Base-by-base conservation (phyloP, 257 asterid genomes). In the Penstemon newberryi region DNA sequence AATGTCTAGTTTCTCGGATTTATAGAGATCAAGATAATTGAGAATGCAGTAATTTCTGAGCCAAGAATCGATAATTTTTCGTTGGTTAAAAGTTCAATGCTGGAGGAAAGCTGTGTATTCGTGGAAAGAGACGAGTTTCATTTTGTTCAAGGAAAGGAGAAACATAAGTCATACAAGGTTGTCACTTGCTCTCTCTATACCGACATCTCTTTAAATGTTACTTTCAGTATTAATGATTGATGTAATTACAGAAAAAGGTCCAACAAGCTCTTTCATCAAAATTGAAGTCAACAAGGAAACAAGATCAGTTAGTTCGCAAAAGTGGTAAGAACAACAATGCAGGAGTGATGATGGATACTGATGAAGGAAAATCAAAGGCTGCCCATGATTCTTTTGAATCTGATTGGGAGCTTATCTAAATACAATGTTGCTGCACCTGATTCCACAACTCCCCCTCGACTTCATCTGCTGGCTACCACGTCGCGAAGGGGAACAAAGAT, bases 151-250 rank as follows among this genome's bases (percentile, higher is more conserved):
- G 80, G 56, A 58, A 64, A 75, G 6, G 73, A 54, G 71, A 79
- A 75, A 60, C 87, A 66, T 2, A 88, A 81, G 76, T 88, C 97
- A 5, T 90, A 85, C 78, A 88, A 86, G 96, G 97, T 88, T 84
- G 92, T 41, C 46, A 50, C 73, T 7, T 57, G 10, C 66, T 50
- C 54, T n/a, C 71, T 50, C 62, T 65, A 25, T 25, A 25, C 33
- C 8, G 7, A 33, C 12, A 4, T 47, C 15, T 38, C 56, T 70
- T 15, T 8, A 3, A 18, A 15, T 1, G 56, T 8, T n/a, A 3
- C 3, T 12, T 8, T 62, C 55, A 54, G 19, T 77, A 38, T 70
- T 64, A 41, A 63, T 3, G 11, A 15, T 7, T 5, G 37, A 19
- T 41, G 56, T 59, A 19, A 37, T 38, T 62, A 46, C 85, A 88